A percentile compares a stretch with the other conserved stretches of the same genome.
These are phyloP conservation scores for Pholiota microspora DNA, from an alignment of 768 basidiomycete species.

Conservation along the genomic window DNA sequence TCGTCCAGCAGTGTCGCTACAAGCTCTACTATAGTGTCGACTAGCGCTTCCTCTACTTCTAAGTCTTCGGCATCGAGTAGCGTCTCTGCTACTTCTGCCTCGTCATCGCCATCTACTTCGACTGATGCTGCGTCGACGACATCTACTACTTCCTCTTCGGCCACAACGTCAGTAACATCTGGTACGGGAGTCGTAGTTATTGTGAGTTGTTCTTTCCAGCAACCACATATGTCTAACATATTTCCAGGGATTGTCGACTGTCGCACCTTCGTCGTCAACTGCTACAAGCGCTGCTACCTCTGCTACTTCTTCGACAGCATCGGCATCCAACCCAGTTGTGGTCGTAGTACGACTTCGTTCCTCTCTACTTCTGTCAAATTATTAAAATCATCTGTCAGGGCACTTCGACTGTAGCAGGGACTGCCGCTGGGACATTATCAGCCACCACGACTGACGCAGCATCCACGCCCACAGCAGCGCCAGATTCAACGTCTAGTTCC, in stretches of 20 bases:
- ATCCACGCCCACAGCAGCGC: constrained; percentile 19
- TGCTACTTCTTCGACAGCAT: constrained; percentile 8
- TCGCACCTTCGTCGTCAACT: constrained; percentile 6
- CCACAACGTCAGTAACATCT: constrained; percentile 9
- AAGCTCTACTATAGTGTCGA: not conserved
- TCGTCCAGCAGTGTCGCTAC: not conserved
- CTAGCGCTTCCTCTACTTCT: not conserved
- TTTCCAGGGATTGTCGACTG: constrained; percentile 17
- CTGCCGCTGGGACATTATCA: constrained; percentile 1
- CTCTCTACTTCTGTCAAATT: not conserved
- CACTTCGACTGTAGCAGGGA: constrained; percentile 8
- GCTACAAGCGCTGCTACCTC: constrained; percentile 12
- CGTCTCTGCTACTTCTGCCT: not conserved
- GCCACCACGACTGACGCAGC: constrained; percentile 30
- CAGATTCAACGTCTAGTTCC: constrained; percentile 21
- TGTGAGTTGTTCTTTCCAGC: constrained; percentile 7
- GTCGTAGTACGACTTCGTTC: constrained; percentile 5
- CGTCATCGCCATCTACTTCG: constrained; percentile 5
- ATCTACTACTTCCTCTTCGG: not conserved
- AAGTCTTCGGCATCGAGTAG: constrained; percentile 11
- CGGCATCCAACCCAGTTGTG: constrained; percentile 13
- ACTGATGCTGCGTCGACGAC: constrained; percentile 2
- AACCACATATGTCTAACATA: not conserved
- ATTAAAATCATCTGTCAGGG: constrained; percentile 9
- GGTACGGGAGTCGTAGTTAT: constrained; percentile 14